Percentiles rank a stretch among this genome's conserved stretches.
Conservation (phyloP, 257 asterid genomes). For the Lantana camara region DNA sequence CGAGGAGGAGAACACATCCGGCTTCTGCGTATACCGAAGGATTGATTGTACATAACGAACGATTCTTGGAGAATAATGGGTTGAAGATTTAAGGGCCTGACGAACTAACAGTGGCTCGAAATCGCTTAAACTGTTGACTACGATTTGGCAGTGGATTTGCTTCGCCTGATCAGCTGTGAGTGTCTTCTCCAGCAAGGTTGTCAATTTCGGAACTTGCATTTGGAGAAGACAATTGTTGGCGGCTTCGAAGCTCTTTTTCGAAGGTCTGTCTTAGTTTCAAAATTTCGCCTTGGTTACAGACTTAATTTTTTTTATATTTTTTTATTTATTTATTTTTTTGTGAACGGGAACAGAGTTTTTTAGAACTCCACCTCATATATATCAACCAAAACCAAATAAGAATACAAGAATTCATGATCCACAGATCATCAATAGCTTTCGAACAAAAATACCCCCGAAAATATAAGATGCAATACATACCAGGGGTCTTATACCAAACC, state of each 20-base stretch:
- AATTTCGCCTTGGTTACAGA: too few species aligned
- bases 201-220: constrained; percentile 46
- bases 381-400: too few species aligned
- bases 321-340: too few species aligned
- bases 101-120: constrained; percentile 52
- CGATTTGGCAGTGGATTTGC: constrained; percentile 68
- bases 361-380: too few species aligned
- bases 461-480: too few species aligned
- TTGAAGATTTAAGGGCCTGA: constrained; percentile 40
- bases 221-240: not conserved
- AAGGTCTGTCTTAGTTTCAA: not conserved
- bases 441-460: too few species aligned
- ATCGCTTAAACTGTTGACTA: constrained; percentile 38
- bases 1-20: constrained; percentile 47
- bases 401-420: too few species aligned
- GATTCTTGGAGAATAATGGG: constrained; percentile 30
- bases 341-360: too few species aligned
- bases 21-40: constrained; percentile 40
- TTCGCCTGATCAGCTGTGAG: constrained; percentile 46
- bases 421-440: too few species aligned
- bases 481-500: too few species aligned
- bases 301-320: too few species aligned
- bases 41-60: constrained; percentile 42
- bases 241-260: not conserved
- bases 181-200: constrained; percentile 38